These are phyloP conservation scores for Geopyxis carbonaria DNA, from an alignment of 495 filamentous ascomycete species.

Conservation along the genomic window DNA sequence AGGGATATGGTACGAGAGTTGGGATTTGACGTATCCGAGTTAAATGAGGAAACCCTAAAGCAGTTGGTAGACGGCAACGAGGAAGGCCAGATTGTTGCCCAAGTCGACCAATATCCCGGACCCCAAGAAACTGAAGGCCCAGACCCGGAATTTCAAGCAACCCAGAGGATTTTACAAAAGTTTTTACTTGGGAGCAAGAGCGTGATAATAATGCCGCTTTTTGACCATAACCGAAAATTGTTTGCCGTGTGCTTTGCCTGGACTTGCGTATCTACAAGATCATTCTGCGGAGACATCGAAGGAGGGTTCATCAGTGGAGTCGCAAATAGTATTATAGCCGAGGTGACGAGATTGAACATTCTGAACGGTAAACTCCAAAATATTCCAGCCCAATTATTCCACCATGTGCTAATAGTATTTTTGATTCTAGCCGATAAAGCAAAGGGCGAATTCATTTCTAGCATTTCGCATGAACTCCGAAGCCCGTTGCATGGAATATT, in stretches of 20 bases:
- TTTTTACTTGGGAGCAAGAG: conserved; percentile 9
- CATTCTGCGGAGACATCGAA: conserved; percentile 12
- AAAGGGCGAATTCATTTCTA: conserved; percentile 56
- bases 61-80: conserved; percentile 9
- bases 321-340: conserved; percentile 10
- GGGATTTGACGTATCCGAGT: conserved; percentile 11
- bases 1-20: neutral
- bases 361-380: no score
- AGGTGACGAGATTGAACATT: conserved; percentile 11
- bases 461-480: conserved; percentile 60
- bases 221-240: conserved; percentile 11
- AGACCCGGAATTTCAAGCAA: neutral
- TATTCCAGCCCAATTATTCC: neutral
- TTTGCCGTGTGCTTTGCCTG: conserved; percentile 13
- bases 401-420: conserved; percentile 2
- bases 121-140: neutral
- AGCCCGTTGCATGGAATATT: conserved; percentile 63
- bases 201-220: conserved; percentile 15
- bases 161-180: conserved; percentile 7
- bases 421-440: conserved; percentile 34
- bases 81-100: conserved; percentile 12
- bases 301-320: conserved; percentile 15
- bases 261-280: neutral
- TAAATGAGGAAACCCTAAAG: conserved; percentile 7
- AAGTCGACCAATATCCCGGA: conserved; percentile 7